These are phyloP conservation scores for Dactylonectria macrodidyma DNA, from an alignment of 2,329 filamentous ascomycete genomes.

Conservation along the genomic window DNA sequence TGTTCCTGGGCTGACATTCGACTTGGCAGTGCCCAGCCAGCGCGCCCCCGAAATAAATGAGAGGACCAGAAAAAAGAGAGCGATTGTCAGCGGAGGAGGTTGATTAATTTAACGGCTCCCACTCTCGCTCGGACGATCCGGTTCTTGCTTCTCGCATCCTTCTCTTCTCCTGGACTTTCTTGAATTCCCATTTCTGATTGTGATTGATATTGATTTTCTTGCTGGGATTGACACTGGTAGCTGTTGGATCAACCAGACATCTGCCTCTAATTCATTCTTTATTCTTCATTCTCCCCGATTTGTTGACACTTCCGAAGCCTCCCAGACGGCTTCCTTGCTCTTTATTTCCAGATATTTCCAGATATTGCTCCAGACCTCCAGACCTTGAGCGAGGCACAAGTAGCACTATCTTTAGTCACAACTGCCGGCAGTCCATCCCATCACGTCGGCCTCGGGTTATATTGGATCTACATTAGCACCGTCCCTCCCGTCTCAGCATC, in stretches of 20 bases:
- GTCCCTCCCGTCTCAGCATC: background rate
- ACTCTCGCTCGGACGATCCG: background rate
- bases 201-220: too few species aligned
- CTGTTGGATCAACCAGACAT: background rate
- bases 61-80: conserved; percentile 3
- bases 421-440: background rate
- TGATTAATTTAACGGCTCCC: conserved; percentile 28
- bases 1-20: conserved; percentile 25
- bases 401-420: background rate
- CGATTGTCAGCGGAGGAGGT: conserved; percentile 9
- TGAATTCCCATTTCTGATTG: background rate
- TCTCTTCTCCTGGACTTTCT: background rate
- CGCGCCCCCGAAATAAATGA: conserved; percentile 18
- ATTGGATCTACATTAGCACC: background rate
- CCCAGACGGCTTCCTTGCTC: background rate
- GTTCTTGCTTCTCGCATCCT: background rate
- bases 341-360: background rate
- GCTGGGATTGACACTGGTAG: background rate
- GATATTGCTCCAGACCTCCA: background rate
- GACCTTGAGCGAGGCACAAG: background rate
- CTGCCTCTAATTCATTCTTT: too few species aligned
- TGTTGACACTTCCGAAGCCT: background rate
- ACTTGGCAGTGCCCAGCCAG: conserved; percentile 19
- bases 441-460: background rate
- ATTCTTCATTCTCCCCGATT: too few species aligned